Evolutionary conservation across 2,329 filamentous ascomycete species (phyloP), one percentile per base, ranked within the genome.

Genomic region (Botryotinia convoluta): DNA sequence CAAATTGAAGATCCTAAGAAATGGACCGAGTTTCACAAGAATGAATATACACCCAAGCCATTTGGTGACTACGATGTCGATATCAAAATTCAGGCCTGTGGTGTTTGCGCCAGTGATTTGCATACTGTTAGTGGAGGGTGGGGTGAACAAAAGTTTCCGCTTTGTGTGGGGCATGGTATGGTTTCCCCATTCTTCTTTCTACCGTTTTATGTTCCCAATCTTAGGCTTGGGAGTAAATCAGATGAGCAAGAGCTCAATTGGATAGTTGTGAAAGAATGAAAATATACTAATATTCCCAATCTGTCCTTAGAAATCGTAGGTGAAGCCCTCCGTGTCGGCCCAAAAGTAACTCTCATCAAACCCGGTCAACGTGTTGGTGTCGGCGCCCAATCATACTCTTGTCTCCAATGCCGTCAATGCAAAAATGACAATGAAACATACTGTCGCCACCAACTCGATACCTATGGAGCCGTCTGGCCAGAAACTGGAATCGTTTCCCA

Each of bases 1-100:
- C 87, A 90, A 83, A 86, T 89, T 79, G 76, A 78, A 44, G 77
- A 78, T 65, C 77, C 80, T 1, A 74, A 77, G 45, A 77, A 78
- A 63, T 80, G 77, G 77, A 79, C 76, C 3, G 79, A 80, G 20
- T 81, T 81, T 73, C 77, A 80, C 61, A 79, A 80, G 74, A 80
- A 79, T 44, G 79, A 95, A 85, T 94, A 93, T 85, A 88, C 90
- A 78, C 90, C 95, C 74, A 96, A 97, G 85, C 92, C 92, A 29
- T 97, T 97, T 81, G 93, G 91, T 77, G 93, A 95, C 81, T 88
- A 93, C 83, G 94, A 97, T 81, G 89, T 97, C 79, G 94, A 97
- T 81, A 89, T 97, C 83, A 92, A 95, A 85, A 91, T 97, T 79
- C 90, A 94, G 77, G 91, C 89, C 81, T 95, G 93, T 80, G 92